Evolutionary conservation across 1,139 yeast species (phyloP).

Genomic region (Yamadazyma buinensis): DNA sequence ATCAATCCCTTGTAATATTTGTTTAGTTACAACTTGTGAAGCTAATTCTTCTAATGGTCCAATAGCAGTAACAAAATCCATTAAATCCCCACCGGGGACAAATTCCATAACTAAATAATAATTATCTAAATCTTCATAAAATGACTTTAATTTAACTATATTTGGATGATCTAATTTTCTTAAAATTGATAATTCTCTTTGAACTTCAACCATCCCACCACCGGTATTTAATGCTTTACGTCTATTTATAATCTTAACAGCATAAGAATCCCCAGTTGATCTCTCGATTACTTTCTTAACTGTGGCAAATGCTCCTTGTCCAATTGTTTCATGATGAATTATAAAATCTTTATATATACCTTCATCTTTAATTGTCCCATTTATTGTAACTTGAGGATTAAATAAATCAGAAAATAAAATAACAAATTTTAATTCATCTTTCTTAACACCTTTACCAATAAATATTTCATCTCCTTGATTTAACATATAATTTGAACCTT

Average conservation of each 20-base stretch:
- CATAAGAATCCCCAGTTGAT: conserved; percentile 76
- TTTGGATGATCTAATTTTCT: conserved; percentile 77
- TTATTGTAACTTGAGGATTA: conserved; percentile 29
- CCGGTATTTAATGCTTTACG: conserved; percentile 75
- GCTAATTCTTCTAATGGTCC: conserved; percentile 92
- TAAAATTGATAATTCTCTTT: conserved; percentile 79
- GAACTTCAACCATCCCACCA: conserved; percentile 65
- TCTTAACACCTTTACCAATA: conserved; percentile 81
- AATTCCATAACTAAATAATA: conserved; percentile 92
- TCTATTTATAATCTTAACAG: conserved; percentile 85
- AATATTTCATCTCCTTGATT: conserved; percentile 92
- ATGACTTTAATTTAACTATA: conserved; percentile 76
- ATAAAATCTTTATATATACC: conserved; percentile 73
- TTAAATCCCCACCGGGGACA: conserved; percentile 94
- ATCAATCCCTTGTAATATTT: conserved; percentile 76
- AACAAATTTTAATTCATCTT: conserved; percentile 72
- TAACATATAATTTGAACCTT: conserved; percentile 76
- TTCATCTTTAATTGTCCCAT: conserved; percentile 27
- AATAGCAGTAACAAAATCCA: conserved; percentile 92
- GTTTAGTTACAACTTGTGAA: conserved; percentile 78
- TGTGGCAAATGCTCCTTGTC: conserved; percentile 96
- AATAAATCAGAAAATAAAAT: conserved; percentile 52
- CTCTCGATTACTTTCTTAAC: conserved; percentile 89
- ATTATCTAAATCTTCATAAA: conserved; percentile 75
- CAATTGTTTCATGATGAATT: conserved; percentile 78